Base-by-base conservation (phyloP, 441 rosid species). In the Mallotus japonicus region DNA sequence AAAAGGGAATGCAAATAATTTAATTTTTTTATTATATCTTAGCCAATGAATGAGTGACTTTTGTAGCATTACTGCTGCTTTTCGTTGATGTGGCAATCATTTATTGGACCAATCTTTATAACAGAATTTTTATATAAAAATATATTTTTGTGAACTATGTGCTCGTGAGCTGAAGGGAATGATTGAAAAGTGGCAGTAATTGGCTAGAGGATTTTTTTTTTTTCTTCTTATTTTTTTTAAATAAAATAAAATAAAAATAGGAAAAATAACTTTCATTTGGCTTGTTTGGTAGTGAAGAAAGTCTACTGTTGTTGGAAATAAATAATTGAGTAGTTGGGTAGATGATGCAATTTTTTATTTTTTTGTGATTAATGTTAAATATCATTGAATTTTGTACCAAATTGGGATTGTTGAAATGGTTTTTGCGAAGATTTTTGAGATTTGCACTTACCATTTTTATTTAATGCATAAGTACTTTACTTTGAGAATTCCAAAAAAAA, bases 361-460 rank as follows among this genome's bases (percentile, higher is more conserved):
- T 28, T 37, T 37, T 37, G 40, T 37, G 40, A 37, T 37, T 37
- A 6, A 28, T 37, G 40, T 37, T 37, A 37, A 37, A 37, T 37
- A 8, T 68, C 50, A 68, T 34, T 12, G 62, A 58, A 42, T 58
- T 59, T 59, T 20, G 56, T 65, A 70, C 0, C 24, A 70, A 8
- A 70, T 58, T 44, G 66, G 66, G 74, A 60, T 60, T 44, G 73
- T 1, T 10, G 65, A 37, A 40, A 17, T 47, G 53, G 69, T 65
- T 65, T 65, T 24, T 28, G 55, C 9, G 13, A 37, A 55, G 44
- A 22, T 67, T 42, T 42, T 72, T 47, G 73, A 72, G 73, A 67
- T 62, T 73, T 73, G 76, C 20, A 77, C 69, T 67, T 0, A 47
- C 54, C 9, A 7, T 46, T 12, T 22, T 67, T 24, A 6, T 19